Evolutionary conservation across 257 asterid genomes (phyloP).

Genomic region (Primulina tabacum): DNA sequence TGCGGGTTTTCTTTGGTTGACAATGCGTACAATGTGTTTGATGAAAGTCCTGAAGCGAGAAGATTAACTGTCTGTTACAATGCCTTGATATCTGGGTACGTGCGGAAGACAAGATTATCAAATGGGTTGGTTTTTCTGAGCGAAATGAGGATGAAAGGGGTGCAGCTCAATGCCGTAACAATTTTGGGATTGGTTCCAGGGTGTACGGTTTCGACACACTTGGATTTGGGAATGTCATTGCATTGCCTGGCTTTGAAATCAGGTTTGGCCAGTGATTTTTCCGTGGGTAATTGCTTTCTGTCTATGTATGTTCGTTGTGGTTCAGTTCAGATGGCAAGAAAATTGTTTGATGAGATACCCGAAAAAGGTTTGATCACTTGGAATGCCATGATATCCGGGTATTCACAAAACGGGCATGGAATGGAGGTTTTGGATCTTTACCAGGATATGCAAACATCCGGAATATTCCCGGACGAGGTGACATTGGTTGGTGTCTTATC

Average conservation of each 20-base stretch:
- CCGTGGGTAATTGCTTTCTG: slow-evolving; percentile 69
- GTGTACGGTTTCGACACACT: slow-evolving; percentile 37
- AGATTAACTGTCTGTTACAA: slow-evolving; percentile 65
- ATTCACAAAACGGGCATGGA: slow-evolving; percentile 77
- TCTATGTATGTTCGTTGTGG: slow-evolving; percentile 83
- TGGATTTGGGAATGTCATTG: slow-evolving; percentile 57
- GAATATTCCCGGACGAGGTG: slow-evolving; percentile 64
- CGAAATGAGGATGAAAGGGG: slow-evolving; percentile 52
- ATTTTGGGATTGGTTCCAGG: slow-evolving; percentile 80
- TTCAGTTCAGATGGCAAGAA: slow-evolving; percentile 47
- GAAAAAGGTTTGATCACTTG: slow-evolving; percentile 70
- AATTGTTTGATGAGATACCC: slow-evolving; percentile 51
- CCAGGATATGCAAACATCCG: slow-evolving; percentile 49
- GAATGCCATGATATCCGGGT: slow-evolving; percentile 94
- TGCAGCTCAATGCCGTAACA: slow-evolving; percentile 46
- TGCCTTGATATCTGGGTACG: slow-evolving; percentile 74
- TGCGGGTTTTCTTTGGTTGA: slow-evolving; percentile 33
- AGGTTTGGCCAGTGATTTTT: slow-evolving; percentile 44
- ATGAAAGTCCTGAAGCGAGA: slow-evolving; percentile 54
- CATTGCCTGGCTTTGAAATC: slow-evolving; percentile 53
- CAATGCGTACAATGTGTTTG: slow-evolving; percentile 60
- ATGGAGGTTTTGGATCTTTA: slow-evolving; percentile 63
- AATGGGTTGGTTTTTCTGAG: slow-evolving; percentile 45
- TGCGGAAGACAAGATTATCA: slow-evolving; percentile 31
- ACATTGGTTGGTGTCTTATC: slow-evolving; percentile 81